Conservation (phyloP, 2,329 filamentous ascomycete genomes). For the Ciborinia camelliae region DNA sequence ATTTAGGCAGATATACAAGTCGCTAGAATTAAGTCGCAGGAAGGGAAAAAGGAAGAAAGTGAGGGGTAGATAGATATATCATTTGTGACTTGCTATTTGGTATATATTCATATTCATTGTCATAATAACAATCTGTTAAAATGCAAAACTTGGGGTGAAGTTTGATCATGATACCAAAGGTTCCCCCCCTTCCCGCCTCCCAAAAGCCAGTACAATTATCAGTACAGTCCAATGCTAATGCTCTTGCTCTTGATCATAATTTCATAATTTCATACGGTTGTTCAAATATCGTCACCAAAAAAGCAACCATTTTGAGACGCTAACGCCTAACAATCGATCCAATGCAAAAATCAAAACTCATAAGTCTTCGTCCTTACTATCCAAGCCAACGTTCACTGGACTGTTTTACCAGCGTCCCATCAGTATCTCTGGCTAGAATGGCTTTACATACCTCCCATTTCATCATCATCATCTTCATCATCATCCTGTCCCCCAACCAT, state of each 20-base stretch:
- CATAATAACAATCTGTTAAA: conserved; percentile 3
- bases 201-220: not conserved
- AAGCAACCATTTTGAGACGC: conserved; percentile 7
- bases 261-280: conserved; percentile 1
- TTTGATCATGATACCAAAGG: conserved; percentile 1
- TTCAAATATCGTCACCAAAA: conserved; percentile 8
- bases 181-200: no score
- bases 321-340: not conserved
- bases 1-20: not conserved
- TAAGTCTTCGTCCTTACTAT: not conserved
- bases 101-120: not conserved
- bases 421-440: not conserved
- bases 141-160: not conserved
- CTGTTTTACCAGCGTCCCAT: not conserved
- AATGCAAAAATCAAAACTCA: not conserved
- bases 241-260: not conserved
- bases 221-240: not conserved
- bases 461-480: conserved; percentile 30
- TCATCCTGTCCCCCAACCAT: conserved; percentile 33
- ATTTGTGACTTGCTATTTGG: not conserved
- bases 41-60: not conserved
- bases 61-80: not conserved
- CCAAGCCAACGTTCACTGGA: not conserved
- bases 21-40: not conserved
- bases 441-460: conserved; percentile 23